Evolutionary conservation across 331 rosid species (phyloP).

Genomic region (Quercus tomentella): DNA sequence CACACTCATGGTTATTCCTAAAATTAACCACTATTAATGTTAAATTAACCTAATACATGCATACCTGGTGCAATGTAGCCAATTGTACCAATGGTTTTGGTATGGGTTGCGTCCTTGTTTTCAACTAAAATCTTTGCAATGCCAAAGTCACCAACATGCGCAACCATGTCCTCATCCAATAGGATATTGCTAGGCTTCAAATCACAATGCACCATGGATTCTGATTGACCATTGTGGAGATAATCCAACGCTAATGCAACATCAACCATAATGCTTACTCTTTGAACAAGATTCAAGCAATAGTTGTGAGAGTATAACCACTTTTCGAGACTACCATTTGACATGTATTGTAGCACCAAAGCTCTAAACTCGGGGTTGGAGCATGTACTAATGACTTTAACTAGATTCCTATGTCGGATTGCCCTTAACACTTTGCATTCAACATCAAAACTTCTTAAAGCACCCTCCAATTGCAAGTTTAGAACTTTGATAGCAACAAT

Average conservation of each 20-base stretch:
- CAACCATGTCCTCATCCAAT: conserved; percentile 15
- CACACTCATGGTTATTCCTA: too few relatives aligned
- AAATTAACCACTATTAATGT: too few relatives aligned
- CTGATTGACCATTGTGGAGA: conserved; percentile 16
- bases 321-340: conserved; percentile 28
- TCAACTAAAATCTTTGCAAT: conserved; percentile 14
- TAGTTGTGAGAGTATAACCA: conserved; percentile 21
- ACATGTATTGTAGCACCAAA: conserved; percentile 28
- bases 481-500: conserved; percentile 5
- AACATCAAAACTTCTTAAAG: conserved; percentile 13
- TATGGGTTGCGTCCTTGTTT: conserved; percentile 2
- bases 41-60: too few relatives aligned
- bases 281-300: conserved; percentile 16
- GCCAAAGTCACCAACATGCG: conserved; percentile 31
- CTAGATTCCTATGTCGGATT: conserved; percentile 27
- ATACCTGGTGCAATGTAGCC: conserved; percentile 31
- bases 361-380: conserved; percentile 13
- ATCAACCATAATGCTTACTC: conserved; percentile 25
- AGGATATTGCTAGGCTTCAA: conserved; percentile 11
- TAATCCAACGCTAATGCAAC: conserved; percentile 31
- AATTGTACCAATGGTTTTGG: conserved; percentile 17
- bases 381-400: conserved; percentile 18
- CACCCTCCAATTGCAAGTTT: background rate
- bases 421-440: conserved; percentile 29
- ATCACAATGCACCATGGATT: conserved; percentile 23